phyloP scores from a whole-genome alignment of 2,329 filamentous ascomycete species.

The Drechslerella coelobrocha region DNA sequence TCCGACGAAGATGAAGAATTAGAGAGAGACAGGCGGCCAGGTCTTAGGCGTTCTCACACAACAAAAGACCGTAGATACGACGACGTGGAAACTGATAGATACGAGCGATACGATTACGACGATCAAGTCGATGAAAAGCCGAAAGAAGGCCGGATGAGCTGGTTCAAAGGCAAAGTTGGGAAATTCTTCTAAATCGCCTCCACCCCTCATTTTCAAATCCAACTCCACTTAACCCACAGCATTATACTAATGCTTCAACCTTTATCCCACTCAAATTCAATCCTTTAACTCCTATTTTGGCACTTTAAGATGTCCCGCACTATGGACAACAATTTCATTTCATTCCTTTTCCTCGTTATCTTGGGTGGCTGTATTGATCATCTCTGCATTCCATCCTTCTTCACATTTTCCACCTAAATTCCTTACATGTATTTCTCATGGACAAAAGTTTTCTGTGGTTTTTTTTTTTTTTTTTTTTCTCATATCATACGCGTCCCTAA shows the following conservation, averaged over 20 bases:
- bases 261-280: no score
- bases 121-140: constrained; percentile 27
- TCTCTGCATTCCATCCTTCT: background rate
- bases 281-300: no score
- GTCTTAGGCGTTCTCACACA: constrained; percentile 37
- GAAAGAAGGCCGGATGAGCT: constrained; percentile 38
- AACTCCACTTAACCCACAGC: no score
- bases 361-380: no score
- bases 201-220: no score
- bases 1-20: constrained; percentile 43
- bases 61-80: constrained; percentile 26
- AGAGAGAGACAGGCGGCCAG: constrained; percentile 23
- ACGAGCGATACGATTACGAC: constrained; percentile 30
- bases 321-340: no score
- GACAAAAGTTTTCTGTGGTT: constrained; percentile 1
- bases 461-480: background rate
- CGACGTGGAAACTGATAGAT: constrained; percentile 28
- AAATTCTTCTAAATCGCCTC: constrained; percentile 42
- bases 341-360: no score
- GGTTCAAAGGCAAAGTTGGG: constrained; percentile 45
- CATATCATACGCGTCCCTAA: constrained; percentile 1
- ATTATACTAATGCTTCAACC: background rate
- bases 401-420: background rate
- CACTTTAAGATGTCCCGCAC: no score
- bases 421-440: no score